Base-by-base conservation (phyloP, 148 eudicot genomes). In the Chenopodium quinoa region DNA sequence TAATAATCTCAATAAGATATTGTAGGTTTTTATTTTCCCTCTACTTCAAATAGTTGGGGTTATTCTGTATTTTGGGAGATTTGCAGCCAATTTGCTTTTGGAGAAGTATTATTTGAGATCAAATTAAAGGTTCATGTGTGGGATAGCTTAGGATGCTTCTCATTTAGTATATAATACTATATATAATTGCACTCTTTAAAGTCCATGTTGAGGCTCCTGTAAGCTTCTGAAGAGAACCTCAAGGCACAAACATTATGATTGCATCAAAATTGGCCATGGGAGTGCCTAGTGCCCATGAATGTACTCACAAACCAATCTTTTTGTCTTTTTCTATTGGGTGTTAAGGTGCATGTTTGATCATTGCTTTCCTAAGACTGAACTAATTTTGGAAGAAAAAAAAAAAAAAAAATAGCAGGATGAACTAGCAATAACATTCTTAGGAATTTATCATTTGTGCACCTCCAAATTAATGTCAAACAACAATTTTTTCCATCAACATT, bases 401-500 rank as follows among this genome's bases (percentile, higher is more conserved):
- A 56, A 2, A 3, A 56, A 62, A 20, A 62, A 5, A 20, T n/a
- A 20, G 22, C 22, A 14, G 70, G 70, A 25, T 68, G 9, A 65
- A 65, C 20, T 47, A 46, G 71, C 16, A 62, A n/a, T 62, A 7
- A 1, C 44, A 27, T 14, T 10, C 13, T 48, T n/a, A 63, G 16
- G 32, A 34, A 67, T 78, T 9, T 79, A 47, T 1, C 10, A 34
- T 31, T 32, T 73, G 19, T 23, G 4, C 23, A 12, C 79, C 52
- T 58, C 79, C 9, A 34, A 76, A 4, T 11, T 22, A 32, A 19
- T 17, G 3, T 34, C 17, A 20, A 76, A 66, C 22, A 68, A 16
- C 29, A 31, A 14, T 68, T 9, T 48, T 70, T 62, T 6, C 62
- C 64, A 67, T 67, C 60, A 67, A 70, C 75, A 50, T 79, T 71